Evolutionary conservation across 2,329 filamentous ascomycete genomes (phyloP).

Genomic region (Tolypocladium sp.): DNA sequence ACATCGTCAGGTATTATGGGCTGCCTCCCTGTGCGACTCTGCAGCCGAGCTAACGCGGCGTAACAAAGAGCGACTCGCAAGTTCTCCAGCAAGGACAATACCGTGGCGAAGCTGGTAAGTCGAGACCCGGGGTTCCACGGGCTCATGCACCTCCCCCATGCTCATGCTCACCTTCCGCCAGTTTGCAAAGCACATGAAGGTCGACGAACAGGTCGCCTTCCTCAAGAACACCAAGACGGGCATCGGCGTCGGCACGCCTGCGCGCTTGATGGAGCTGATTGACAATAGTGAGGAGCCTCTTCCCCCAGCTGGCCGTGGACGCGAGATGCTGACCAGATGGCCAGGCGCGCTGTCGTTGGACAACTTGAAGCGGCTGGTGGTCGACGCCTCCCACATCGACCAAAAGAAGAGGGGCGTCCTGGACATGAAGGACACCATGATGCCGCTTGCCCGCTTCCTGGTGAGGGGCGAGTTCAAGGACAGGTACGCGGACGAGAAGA

Average conservation of each 20-base stretch:
- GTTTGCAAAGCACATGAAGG: slow-evolving; percentile 97
- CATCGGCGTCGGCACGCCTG: slow-evolving; percentile 84
- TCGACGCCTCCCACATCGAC: slow-evolving; percentile 90
- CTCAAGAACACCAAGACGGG: slow-evolving; percentile 64
- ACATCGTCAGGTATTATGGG: slow-evolving; percentile 57
- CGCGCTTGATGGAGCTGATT: slow-evolving; percentile 71
- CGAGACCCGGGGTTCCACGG: background rate
- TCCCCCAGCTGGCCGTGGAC: background rate
- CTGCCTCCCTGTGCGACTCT: background rate
- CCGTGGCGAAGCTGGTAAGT: slow-evolving; percentile 69
- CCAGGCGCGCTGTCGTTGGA: slow-evolving; percentile 58
- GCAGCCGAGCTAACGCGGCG: background rate
- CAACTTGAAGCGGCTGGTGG: slow-evolving; percentile 67
- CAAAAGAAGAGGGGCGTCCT: slow-evolving; percentile 88
- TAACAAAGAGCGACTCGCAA: slow-evolving; percentile 56
- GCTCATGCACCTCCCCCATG: background rate
- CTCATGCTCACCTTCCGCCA: slow-evolving; percentile 15
- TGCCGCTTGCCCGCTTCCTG: slow-evolving; percentile 69
- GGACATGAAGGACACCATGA: slow-evolving; percentile 89
- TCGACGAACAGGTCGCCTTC: slow-evolving; percentile 74
- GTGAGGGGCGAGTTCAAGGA: slow-evolving; percentile 61
- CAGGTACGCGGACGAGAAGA: slow-evolving; percentile 53
- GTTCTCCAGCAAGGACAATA: slow-evolving; percentile 69
- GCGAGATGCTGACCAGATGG: slow-evolving; percentile 1
- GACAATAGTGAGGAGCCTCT: slow-evolving; percentile 55